These are phyloP conservation scores for Puccinia coronata DNA, from an alignment of 1,284 basidiomycete species.

Conservation along the genomic window DNA sequence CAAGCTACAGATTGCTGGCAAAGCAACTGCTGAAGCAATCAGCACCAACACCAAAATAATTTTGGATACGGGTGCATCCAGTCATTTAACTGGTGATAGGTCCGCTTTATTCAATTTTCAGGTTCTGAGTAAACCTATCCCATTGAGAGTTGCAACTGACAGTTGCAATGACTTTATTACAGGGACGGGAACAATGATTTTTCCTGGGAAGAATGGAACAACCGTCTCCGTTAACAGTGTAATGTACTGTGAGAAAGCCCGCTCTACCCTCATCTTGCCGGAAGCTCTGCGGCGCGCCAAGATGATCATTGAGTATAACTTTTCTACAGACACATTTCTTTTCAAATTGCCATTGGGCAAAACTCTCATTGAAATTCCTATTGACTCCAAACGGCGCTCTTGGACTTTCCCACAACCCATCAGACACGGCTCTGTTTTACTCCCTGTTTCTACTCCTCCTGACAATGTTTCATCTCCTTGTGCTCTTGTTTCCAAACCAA, in stretches of 20 bases:
- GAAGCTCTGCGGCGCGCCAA: neutral
- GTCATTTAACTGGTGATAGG: neutral
- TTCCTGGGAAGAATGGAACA: constrained; percentile 20
- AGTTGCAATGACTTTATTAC: neutral
- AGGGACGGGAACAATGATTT: neutral
- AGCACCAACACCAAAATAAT: neutral
- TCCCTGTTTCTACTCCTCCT: neutral
- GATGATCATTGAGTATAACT: neutral
- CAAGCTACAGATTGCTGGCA: neutral
- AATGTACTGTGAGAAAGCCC: constrained; percentile 18
- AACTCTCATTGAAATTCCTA: neutral
- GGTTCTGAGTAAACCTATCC: neutral
- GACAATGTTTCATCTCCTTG: no score
- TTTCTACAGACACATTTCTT: neutral
- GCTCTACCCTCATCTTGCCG: neutral
- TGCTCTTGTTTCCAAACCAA: neutral
- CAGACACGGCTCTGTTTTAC: neutral
- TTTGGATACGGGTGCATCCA: neutral
- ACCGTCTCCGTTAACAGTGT: neutral
- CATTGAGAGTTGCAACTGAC: constrained; percentile 18
- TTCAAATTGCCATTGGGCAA: neutral
- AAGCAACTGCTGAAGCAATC: neutral
- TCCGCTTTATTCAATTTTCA: neutral
- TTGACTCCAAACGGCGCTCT: neutral
- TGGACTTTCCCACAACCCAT: neutral